Evolutionary conservation across 73 alveolate species (phyloP).

Genomic region (Tetrahymena borealis): DNA sequence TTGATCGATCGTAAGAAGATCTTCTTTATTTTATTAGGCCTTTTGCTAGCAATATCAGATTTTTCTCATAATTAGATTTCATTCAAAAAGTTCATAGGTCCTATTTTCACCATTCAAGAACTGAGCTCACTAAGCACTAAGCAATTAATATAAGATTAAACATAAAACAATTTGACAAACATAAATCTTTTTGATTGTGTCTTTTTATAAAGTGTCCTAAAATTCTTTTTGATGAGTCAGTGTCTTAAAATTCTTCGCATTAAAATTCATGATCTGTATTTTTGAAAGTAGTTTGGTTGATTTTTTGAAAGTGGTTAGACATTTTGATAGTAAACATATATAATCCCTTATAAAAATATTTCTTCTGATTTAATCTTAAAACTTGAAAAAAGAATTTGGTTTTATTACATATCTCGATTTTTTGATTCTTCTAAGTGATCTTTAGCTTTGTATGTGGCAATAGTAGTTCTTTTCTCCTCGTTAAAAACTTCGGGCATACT

Average conservation of each 20-base stretch:
- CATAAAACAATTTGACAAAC: neutral
- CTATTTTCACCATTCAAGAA: too few species aligned
- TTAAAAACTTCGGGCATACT: neutral
- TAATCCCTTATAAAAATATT: neutral
- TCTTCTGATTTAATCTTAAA: neutral
- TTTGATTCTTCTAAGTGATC: neutral
- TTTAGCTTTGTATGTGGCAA: neutral
- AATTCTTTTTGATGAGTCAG: too few species aligned
- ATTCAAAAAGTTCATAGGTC: too few species aligned
- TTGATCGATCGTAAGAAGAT: too few species aligned
- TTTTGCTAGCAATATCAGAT: too few species aligned
- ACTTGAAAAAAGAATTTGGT: neutral
- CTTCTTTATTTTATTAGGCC: too few species aligned
- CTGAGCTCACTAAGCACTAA: neutral
- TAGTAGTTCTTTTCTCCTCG: neutral
- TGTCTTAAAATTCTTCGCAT: too few species aligned
- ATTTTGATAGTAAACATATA: too few species aligned
- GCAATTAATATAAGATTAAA: neutral
- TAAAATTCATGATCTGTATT: too few species aligned
- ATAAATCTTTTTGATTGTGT: neutral
- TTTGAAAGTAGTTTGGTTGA: too few species aligned
- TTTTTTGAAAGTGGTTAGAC: too few species aligned
- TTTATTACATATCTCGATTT: neutral
- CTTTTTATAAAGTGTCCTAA: neutral
- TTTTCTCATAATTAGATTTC: too few species aligned